Conservation (phyloP, 768 basidiomycete genomes). For the Cubamyces lactineus region DNA sequence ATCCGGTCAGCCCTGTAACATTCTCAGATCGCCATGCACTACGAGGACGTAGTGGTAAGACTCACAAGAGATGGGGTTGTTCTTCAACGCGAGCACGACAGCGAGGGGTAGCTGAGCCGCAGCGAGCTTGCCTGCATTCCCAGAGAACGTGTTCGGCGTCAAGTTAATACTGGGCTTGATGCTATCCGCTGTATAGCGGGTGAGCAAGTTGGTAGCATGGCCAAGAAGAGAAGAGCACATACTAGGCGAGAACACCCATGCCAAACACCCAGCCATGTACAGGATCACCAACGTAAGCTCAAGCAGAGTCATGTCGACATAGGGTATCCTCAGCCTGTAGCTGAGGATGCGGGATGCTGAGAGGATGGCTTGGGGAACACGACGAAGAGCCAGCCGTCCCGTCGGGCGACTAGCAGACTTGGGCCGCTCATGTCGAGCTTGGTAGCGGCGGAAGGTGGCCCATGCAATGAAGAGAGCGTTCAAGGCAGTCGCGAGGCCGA, state of each 20-base stretch:
- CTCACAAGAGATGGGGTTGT: constrained; percentile 51
- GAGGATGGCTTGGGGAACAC: constrained; percentile 32
- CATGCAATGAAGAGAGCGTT: constrained; percentile 24
- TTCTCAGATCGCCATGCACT: background rate
- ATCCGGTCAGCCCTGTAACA: constrained; percentile 49
- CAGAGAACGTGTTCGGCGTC: constrained; percentile 26
- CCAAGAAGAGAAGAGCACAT: constrained; percentile 4
- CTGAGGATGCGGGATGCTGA: constrained; percentile 33
- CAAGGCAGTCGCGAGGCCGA: constrained; percentile 22
- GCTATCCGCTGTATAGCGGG: constrained; percentile 1
- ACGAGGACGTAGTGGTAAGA: background rate
- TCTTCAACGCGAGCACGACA: constrained; percentile 56
- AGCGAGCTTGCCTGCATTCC: constrained; percentile 44
- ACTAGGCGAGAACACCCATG: constrained; percentile 37
- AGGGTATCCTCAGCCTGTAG: constrained; percentile 35
- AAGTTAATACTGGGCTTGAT: constrained; percentile 15
- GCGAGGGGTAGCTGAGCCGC: constrained; percentile 53
- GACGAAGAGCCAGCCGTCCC: constrained; percentile 23
- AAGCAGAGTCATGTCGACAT: constrained; percentile 30
- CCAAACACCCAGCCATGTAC: constrained; percentile 35
- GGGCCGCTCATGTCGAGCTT: background rate
- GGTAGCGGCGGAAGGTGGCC: constrained; percentile 22
- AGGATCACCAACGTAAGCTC: constrained; percentile 33
- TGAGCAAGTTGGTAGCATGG: background rate
- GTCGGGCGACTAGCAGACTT: background rate